These are phyloP conservation scores for Lachancea waltii DNA, from an alignment of 805 yeast species.

Conservation along the genomic window DNA sequence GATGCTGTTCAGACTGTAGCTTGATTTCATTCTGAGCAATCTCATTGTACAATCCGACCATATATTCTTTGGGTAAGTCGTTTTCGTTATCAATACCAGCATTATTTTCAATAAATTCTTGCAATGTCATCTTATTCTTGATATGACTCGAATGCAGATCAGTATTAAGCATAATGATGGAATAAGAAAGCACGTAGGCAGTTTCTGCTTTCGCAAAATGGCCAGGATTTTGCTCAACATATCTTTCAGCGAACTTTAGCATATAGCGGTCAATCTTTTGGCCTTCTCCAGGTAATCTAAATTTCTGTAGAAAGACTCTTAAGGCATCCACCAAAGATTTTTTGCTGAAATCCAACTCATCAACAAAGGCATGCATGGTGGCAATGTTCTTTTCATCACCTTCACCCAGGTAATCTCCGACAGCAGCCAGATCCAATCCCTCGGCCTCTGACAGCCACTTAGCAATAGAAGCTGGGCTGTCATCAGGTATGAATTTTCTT, in stretches of 20 bases:
- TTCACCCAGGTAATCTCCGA: slow-evolving; percentile 92
- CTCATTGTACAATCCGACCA: slow-evolving; percentile 66
- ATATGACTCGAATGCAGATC: slow-evolving; percentile 89
- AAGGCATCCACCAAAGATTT: slow-evolving; percentile 77
- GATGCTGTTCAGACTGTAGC: slow-evolving; percentile 87
- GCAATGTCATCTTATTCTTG: slow-evolving; percentile 78
- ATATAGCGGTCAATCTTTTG: slow-evolving; percentile 95
- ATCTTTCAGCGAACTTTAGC: slow-evolving; percentile 94
- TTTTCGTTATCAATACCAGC: slow-evolving; percentile 88
- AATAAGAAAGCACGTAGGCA: slow-evolving; percentile 86
- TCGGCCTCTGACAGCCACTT: slow-evolving; percentile 64
- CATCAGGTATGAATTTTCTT: slow-evolving; percentile 55
- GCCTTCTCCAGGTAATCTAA: slow-evolving; percentile 95
- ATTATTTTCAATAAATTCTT: slow-evolving; percentile 81
- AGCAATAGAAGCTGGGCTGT: slow-evolving; percentile 66
- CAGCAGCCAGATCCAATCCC: slow-evolving; percentile 70
- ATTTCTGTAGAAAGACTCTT: slow-evolving; percentile 75
- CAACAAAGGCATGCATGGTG: slow-evolving; percentile 91
- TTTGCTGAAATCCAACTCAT: slow-evolving; percentile 68
- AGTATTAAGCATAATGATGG: slow-evolving; percentile 88
- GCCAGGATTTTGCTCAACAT: slow-evolving; percentile 80
- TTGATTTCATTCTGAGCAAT: slow-evolving; percentile 82
- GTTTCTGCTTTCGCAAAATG: slow-evolving; percentile 88
- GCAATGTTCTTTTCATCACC: slow-evolving; percentile 71
- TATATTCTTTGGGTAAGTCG: slow-evolving; percentile 68